Evolutionary conservation across 163 green algal genomes (phyloP).

Genomic region (Chlorella variabilis): DNA sequence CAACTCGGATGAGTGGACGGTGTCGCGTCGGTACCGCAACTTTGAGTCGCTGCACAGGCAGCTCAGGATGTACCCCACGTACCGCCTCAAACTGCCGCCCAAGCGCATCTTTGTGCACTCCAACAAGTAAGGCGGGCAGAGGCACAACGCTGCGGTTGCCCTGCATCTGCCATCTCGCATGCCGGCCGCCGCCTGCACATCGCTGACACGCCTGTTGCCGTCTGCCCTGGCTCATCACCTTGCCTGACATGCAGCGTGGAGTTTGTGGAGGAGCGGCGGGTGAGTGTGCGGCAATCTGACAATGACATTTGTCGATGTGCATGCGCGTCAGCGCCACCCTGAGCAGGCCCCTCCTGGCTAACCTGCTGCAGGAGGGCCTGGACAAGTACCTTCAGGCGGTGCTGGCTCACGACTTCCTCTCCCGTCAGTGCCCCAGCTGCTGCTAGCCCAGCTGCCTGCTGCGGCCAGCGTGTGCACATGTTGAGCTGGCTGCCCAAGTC

Average conservation of each 20-base stretch:
- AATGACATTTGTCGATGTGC: too few relatives aligned
- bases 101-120: constrained; percentile 75
- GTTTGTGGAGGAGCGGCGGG: constrained; percentile 71
- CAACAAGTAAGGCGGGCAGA: constrained; percentile 37
- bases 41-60: constrained; percentile 82
- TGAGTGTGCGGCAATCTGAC: too few relatives aligned
- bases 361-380: too few relatives aligned
- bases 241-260: constrained; percentile 43
- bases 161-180: too few relatives aligned
- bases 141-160: too few relatives aligned
- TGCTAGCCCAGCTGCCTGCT: background rate
- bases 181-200: too few relatives aligned
- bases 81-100: constrained; percentile 65
- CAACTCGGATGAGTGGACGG: constrained; percentile 71
- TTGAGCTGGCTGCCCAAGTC: too few relatives aligned
- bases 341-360: too few relatives aligned
- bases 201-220: too few relatives aligned
- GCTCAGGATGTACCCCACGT: constrained; percentile 45
- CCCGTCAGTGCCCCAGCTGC: too few relatives aligned
- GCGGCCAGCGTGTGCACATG: too few relatives aligned
- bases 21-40: constrained; percentile 77
- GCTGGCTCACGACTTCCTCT: constrained; percentile 29
- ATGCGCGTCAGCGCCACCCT: too few relatives aligned
- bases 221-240: background rate
- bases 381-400: constrained; percentile 63